phyloP scores from a whole-genome alignment of 1,284 basidiomycete genomes.

The Leccinum angustisporum region DNA sequence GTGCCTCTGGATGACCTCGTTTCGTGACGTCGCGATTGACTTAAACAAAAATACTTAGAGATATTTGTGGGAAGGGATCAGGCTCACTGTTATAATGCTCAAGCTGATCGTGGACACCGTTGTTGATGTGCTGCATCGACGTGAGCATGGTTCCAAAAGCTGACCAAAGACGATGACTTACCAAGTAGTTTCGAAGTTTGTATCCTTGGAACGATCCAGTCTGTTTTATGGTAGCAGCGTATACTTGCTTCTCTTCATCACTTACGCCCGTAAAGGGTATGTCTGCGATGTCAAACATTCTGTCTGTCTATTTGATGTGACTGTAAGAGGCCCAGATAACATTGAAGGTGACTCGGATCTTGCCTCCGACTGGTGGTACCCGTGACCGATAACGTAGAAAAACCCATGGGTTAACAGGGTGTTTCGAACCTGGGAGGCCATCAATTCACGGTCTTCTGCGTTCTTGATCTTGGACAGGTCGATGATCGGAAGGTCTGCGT shows the following conservation, averaged over 20 bases:
- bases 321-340: background rate
- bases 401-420: slow-evolving; percentile 64
- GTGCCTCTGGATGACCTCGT: slow-evolving; percentile 45
- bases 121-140: slow-evolving; percentile 46
- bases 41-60: slow-evolving; percentile 18
- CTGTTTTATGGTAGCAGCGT: slow-evolving; percentile 47
- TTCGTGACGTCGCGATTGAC: slow-evolving; percentile 50
- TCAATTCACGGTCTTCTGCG: slow-evolving; percentile 35
- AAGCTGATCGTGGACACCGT: slow-evolving; percentile 58
- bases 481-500: slow-evolving; percentile 64
- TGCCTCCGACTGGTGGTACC: slow-evolving; percentile 48
- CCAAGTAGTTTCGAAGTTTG: slow-evolving; percentile 57
- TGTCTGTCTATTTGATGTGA: slow-evolving; percentile 38
- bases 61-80: background rate
- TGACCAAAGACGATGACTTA: slow-evolving; percentile 20
- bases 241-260: slow-evolving; percentile 24
- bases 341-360: background rate
- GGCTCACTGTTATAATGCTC: slow-evolving; percentile 49
- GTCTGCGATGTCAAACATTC: slow-evolving; percentile 66
- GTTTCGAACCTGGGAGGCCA: slow-evolving; percentile 51
- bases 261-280: slow-evolving; percentile 53
- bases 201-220: slow-evolving; percentile 61
- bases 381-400: slow-evolving; percentile 63
- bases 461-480: slow-evolving; percentile 56
- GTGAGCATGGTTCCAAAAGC: background rate